Conservation (phyloP, 257 asterid species). For the Anisodus tanguticus region DNA sequence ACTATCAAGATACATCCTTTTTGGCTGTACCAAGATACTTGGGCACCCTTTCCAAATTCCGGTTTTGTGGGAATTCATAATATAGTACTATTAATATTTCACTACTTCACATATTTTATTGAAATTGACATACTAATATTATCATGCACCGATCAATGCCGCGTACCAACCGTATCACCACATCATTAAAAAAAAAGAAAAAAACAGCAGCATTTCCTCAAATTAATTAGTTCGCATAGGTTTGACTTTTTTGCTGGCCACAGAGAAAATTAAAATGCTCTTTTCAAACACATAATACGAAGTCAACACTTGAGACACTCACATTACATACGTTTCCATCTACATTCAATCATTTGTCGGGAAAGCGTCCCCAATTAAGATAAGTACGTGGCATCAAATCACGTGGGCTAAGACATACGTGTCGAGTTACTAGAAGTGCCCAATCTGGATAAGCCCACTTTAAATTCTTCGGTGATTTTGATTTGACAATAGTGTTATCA, state of each 20-base stretch:
- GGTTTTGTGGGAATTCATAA: neutral
- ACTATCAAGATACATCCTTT: neutral
- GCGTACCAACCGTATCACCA: neutral
- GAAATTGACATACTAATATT: neutral
- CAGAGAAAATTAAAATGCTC: neutral
- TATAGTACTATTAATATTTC: no score
- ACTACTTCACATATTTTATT: neutral
- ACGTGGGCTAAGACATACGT: neutral
- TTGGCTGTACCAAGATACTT: neutral
- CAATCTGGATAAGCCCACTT: neutral
- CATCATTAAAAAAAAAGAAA: neutral
- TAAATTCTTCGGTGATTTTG: neutral
- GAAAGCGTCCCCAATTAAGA: neutral
- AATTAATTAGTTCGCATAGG: neutral
- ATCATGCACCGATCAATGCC: neutral
- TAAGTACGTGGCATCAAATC: neutral
- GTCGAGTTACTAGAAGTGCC: neutral
- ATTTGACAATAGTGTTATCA: neutral
- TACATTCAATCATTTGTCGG: slow-evolving; percentile 22
- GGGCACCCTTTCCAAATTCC: neutral
- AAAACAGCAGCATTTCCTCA: neutral
- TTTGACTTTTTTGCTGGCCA: neutral
- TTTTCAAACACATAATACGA: neutral
- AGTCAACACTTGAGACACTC: neutral
- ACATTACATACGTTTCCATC: neutral